A percentile compares a stretch with the other conserved stretches of the same genome.
These are phyloP conservation scores for Mortierella sp. DNA, from an alignment of 371 early-diverging fungal genomes.

Conservation along the genomic window DNA sequence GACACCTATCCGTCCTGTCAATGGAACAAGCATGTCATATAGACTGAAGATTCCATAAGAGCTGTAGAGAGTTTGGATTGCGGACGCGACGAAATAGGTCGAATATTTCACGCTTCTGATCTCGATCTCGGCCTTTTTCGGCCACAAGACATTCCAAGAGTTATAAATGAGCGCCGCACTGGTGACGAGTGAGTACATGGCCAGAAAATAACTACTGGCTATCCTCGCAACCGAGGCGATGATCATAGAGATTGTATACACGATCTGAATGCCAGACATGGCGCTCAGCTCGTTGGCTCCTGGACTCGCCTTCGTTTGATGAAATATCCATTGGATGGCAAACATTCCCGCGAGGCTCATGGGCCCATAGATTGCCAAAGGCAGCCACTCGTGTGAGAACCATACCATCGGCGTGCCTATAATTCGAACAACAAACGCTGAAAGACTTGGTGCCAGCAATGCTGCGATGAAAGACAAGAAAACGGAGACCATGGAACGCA, in stretches of 20 bases:
- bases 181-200: slow-evolving; percentile 26
- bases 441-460: slow-evolving; percentile 55
- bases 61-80: slow-evolving; percentile 58
- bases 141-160: not conserved
- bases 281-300: slow-evolving; percentile 35
- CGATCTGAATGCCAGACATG: slow-evolving; percentile 23
- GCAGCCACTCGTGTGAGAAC: slow-evolving; percentile 74
- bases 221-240: slow-evolving; percentile 4
- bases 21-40: slow-evolving; percentile 77
- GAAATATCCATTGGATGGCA: slow-evolving; percentile 59
- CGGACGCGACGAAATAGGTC: slow-evolving; percentile 59
- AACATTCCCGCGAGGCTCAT: slow-evolving; percentile 58
- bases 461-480: slow-evolving; percentile 58
- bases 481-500: slow-evolving; percentile 46
- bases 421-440: slow-evolving; percentile 56
- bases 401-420: slow-evolving; percentile 70
- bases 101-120: slow-evolving; percentile 11
- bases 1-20: slow-evolving; percentile 80
- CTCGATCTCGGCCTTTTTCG: not conserved
- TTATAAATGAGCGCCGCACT: slow-evolving; percentile 35
- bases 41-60: slow-evolving; percentile 62
- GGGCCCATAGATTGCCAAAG: slow-evolving; percentile 66
- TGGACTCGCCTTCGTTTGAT: slow-evolving; percentile 8
- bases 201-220: slow-evolving; percentile 41
- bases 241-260: slow-evolving; percentile 17